Evolutionary conservation across 345 rosid genomes (phyloP).

Genomic region (Citropsis articulata): DNA sequence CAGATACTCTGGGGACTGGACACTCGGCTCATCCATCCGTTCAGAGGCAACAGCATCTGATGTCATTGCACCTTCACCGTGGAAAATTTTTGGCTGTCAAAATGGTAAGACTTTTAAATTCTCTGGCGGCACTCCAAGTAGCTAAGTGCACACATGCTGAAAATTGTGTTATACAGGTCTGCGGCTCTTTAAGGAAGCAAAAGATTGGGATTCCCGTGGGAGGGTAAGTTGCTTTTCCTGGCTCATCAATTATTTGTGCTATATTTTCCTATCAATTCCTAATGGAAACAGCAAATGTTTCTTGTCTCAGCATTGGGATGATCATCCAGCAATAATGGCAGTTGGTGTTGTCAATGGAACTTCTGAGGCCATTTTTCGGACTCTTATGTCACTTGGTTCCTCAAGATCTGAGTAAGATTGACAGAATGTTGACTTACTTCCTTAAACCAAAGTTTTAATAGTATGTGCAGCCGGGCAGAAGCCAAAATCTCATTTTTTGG

Average conservation of each 20-base stretch:
- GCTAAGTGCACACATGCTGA: conserved; percentile 3
- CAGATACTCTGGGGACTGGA: conserved; percentile 55
- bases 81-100: conserved; percentile 96
- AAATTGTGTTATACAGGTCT: conserved; percentile 49
- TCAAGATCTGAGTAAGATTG: conserved; percentile 80
- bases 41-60: conserved; percentile 61
- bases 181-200: conserved; percentile 90
- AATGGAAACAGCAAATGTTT: not conserved
- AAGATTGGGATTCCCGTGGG: conserved; percentile 62
- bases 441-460: not conserved
- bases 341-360: conserved; percentile 83
- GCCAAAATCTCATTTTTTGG: not conserved
- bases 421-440: conserved; percentile 7
- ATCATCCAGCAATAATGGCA: conserved; percentile 93
- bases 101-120: conserved; percentile 50
- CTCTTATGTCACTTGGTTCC: conserved; percentile 81
- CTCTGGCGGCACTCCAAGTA: not conserved
- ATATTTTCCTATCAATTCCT: not conserved
- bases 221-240: conserved; percentile 38
- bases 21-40: conserved; percentile 37
- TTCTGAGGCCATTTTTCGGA: conserved; percentile 74
- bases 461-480: not conserved
- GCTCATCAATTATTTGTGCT: not conserved
- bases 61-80: conserved; percentile 85
- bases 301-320: conserved; percentile 73